Conservation (phyloP, 352 stramenopile genomes). For the Phytophthora rubi region DNA sequence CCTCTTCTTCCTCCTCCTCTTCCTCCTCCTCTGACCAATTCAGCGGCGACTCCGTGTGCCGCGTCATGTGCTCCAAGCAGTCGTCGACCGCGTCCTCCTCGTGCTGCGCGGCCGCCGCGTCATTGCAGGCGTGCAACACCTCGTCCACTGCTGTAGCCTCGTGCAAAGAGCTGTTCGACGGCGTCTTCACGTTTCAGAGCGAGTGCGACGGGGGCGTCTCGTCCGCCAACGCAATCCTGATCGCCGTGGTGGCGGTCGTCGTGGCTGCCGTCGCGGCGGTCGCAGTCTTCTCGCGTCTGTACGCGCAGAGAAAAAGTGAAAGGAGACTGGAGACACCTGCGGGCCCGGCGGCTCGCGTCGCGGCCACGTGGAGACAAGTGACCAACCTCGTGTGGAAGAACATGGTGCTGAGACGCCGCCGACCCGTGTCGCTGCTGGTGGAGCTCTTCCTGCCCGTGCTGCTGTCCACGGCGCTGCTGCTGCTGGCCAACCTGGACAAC, state of each 20-base stretch:
- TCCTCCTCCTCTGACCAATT: constrained; percentile 9
- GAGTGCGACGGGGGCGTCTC: constrained; percentile 52
- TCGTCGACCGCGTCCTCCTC: constrained; percentile 39
- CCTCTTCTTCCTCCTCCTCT: constrained; percentile 17
- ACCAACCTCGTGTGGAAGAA: constrained; percentile 85
- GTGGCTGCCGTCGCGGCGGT: constrained; percentile 11
- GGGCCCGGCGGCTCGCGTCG: constrained; percentile 13
- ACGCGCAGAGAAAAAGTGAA: neutral
- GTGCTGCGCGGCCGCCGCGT: constrained; percentile 39
- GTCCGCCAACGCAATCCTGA: constrained; percentile 38
- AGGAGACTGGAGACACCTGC: neutral
- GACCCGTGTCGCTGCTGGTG: constrained; percentile 53
- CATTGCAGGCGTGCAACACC: constrained; percentile 40
- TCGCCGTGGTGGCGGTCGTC: constrained; percentile 13
- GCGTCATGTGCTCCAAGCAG: constrained; percentile 44
- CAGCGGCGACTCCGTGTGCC: constrained; percentile 37
- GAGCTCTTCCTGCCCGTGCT: constrained; percentile 70
- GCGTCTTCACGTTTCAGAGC: constrained; percentile 49
- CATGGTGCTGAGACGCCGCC: constrained; percentile 50
- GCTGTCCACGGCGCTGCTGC: constrained; percentile 50
- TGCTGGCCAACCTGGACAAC: constrained; percentile 68
- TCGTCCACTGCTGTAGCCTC: constrained; percentile 24
- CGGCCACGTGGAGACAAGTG: constrained; percentile 49
- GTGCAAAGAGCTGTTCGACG: constrained; percentile 52
- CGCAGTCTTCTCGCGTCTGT: constrained; percentile 28